These are phyloP conservation scores for Pythium plurisporium DNA, from an alignment of 352 stramenopile species.

Conservation along the genomic window DNA sequence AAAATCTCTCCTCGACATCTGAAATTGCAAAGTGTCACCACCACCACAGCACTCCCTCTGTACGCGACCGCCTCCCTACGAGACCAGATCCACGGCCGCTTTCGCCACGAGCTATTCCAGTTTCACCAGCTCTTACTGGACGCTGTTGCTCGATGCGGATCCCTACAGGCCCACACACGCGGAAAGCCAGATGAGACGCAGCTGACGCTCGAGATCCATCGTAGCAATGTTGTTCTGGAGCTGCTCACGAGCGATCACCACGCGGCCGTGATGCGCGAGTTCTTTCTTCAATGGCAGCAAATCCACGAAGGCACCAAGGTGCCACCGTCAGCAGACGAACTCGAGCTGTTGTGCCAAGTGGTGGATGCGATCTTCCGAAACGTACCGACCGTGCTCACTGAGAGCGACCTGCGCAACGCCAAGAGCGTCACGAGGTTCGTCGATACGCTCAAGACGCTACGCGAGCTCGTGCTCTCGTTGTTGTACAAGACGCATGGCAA, in stretches of 20 bases:
- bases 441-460: conserved; percentile 48
- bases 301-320: background rate
- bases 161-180: too few species aligned
- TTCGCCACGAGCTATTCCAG: conserved; percentile 60
- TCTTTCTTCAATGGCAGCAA: conserved; percentile 51
- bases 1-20: conserved; percentile 27
- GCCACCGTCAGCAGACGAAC: conserved; percentile 14
- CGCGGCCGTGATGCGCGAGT: conserved; percentile 52
- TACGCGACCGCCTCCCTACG: conserved; percentile 25
- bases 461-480: conserved; percentile 40
- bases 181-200: background rate
- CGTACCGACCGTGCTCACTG: conserved; percentile 46
- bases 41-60: background rate
- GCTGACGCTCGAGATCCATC: background rate
- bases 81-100: conserved; percentile 35
- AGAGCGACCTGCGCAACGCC: conserved; percentile 35
- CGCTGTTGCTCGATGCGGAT: conserved; percentile 19
- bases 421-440: conserved; percentile 56
- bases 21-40: conserved; percentile 28
- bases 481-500: conserved; percentile 37
- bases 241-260: conserved; percentile 67
- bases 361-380: conserved; percentile 64
- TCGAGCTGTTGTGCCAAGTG: conserved; percentile 44
- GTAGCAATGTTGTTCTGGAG: conserved; percentile 38
- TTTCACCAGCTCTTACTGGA: conserved; percentile 67